Evolutionary conservation across 768 basidiomycete genomes (phyloP).

Genomic region (Phallus indusiatus): DNA sequence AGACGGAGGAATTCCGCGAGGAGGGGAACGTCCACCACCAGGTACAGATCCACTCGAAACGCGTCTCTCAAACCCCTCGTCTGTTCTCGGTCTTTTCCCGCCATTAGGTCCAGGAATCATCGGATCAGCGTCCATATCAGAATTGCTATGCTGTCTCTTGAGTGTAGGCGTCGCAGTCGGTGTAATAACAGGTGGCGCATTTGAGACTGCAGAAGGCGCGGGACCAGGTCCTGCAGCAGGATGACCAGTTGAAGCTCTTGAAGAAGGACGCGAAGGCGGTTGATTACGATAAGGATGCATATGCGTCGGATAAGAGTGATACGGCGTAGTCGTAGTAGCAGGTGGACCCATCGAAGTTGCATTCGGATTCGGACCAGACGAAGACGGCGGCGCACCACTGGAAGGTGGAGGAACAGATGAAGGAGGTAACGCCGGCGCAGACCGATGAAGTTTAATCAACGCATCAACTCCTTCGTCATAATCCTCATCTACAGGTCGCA

Average conservation of each 20-base stretch:
- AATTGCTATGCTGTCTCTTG: constrained; percentile 63
- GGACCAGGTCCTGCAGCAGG: constrained; percentile 8
- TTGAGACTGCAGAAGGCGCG: constrained; percentile 21
- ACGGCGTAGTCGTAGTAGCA: not conserved
- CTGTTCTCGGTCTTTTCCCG: constrained; percentile 55
- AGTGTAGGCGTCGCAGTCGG: constrained; percentile 26
- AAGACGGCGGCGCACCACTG: too few relatives aligned
- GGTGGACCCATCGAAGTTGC: not conserved
- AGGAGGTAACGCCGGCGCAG: constrained; percentile 17
- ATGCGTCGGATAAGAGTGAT: not conserved
- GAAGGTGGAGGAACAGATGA: not conserved
- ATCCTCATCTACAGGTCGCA: constrained; percentile 77
- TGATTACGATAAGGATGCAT: not conserved
- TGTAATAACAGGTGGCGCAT: constrained; percentile 30
- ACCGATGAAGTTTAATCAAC: constrained; percentile 56
- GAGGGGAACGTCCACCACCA: not conserved
- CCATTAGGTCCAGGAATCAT: not conserved
- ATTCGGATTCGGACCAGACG: not conserved
- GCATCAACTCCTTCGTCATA: constrained; percentile 92
- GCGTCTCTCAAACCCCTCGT: constrained; percentile 16
- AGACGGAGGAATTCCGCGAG: not conserved
- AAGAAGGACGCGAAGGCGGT: constrained; percentile 20
- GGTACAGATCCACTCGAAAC: not conserved
- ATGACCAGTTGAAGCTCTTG: constrained; percentile 20
- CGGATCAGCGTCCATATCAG: not conserved